Evolutionary conservation across 176 grass and related monocot genomes (phyloP).

Genomic region (Bothriochloa decipiens): DNA sequence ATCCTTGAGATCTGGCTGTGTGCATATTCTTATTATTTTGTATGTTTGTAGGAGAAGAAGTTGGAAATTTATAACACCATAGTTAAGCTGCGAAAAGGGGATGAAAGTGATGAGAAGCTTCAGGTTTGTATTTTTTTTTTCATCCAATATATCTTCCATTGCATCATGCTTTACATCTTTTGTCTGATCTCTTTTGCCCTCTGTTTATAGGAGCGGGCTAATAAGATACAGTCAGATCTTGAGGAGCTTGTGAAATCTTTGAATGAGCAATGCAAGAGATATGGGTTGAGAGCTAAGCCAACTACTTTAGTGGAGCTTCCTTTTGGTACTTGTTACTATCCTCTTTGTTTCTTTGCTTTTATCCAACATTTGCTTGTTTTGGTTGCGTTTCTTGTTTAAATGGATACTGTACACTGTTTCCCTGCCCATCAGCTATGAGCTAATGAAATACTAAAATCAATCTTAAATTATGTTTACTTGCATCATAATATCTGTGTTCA

Average conservation of each 20-base stretch:
- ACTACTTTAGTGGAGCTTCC: conserved; percentile 93
- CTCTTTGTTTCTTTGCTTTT: conserved; percentile 40
- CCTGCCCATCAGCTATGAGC: conserved; percentile 17
- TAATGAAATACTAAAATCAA: conserved; percentile 7
- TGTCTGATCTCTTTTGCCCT: conserved; percentile 34
- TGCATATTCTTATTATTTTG: conserved; percentile 36
- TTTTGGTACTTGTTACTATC: conserved; percentile 73
- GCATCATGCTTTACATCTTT: neutral
- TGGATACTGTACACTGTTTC: conserved; percentile 15
- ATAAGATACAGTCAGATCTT: conserved; percentile 83
- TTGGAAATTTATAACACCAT: conserved; percentile 91
- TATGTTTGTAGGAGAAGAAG: conserved; percentile 79
- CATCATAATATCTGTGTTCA: conserved; percentile 29
- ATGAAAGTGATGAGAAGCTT: conserved; percentile 64
- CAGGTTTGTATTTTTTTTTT: conserved; percentile 56
- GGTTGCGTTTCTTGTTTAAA: neutral
- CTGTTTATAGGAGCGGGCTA: conserved; percentile 68
- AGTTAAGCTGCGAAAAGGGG: conserved; percentile 88
- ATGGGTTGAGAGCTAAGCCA: conserved; percentile 95
- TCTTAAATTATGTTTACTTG: conserved; percentile 19
- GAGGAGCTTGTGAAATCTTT: conserved; percentile 80
- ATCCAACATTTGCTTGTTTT: conserved; percentile 19
- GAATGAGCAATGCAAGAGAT: conserved; percentile 94
- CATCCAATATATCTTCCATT: conserved; percentile 37
- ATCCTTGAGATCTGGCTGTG: conserved; percentile 14